A percentile compares a stretch with the other conserved stretches of the same genome.
Evolutionary conservation across 306 rosid species (phyloP).

Genomic region (Crotalaria pallida): DNA sequence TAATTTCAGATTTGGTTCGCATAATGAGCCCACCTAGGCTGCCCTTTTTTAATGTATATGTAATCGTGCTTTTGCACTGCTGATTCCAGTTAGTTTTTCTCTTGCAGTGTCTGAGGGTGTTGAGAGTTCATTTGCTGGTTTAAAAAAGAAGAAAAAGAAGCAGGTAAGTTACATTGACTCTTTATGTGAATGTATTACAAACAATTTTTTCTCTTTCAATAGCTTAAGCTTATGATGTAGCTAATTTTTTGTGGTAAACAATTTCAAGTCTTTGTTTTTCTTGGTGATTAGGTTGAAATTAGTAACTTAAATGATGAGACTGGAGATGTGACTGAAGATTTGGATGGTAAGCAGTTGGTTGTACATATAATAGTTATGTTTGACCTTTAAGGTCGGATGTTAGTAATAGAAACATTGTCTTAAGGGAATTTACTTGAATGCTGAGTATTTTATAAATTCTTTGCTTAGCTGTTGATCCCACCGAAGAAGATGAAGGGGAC

Average conservation of each 20-base stretch:
- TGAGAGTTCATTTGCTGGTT: slow-evolving; percentile 73
- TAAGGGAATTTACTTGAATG: neutral
- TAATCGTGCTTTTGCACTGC: neutral
- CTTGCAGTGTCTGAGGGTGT: slow-evolving; percentile 78
- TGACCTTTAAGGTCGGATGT: neutral
- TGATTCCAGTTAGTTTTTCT: slow-evolving; percentile 8
- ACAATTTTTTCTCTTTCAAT: neutral
- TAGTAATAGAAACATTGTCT: neutral
- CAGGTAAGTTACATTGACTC: slow-evolving; percentile 42
- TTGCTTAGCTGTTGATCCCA: slow-evolving; percentile 32
- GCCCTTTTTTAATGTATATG: neutral
- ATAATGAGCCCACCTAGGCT: neutral
- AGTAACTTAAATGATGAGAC: slow-evolving; percentile 56
- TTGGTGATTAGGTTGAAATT: slow-evolving; percentile 61
- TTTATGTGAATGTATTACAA: neutral
- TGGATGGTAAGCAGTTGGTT: slow-evolving; percentile 44
- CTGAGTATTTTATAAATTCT: neutral
- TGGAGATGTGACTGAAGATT: slow-evolving; percentile 60
- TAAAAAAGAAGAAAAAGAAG: slow-evolving; percentile 95
- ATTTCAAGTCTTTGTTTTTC: neutral
- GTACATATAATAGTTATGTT: neutral
- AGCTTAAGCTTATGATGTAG: neutral
- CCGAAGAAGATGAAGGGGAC: slow-evolving; percentile 66
- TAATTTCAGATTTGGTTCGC: neutral
- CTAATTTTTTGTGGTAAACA: neutral